Evolutionary conservation across 2,329 filamentous ascomycete species (phyloP).

Genomic region (Chaetomiaceae sp.): DNA sequence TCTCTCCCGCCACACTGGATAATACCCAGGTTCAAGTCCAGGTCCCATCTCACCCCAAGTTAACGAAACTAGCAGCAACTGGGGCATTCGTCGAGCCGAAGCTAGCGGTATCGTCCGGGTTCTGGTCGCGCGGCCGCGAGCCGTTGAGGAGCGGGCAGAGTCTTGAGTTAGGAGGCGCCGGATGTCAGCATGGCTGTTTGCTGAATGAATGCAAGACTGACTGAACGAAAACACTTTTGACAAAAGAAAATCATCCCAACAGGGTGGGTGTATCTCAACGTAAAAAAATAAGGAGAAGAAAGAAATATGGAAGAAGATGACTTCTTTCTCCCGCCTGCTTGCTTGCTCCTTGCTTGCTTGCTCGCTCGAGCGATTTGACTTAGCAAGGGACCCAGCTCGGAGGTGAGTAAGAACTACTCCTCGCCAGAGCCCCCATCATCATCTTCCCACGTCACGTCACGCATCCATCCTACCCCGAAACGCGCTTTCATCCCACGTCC

Average conservation of each 20-base stretch:
- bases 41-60: constrained; percentile 13
- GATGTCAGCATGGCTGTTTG: constrained; percentile 9
- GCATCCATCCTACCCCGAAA: constrained; percentile 1
- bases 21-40: too few relatives aligned
- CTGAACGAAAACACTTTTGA: constrained; percentile 23
- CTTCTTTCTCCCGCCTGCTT: too few relatives aligned
- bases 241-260: constrained; percentile 18
- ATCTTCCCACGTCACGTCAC: not conserved
- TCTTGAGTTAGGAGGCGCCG: constrained; percentile 40
- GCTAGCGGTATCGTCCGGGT: constrained; percentile 48
- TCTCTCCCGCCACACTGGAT: not conserved
- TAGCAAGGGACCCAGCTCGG: not conserved
- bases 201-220: not conserved
- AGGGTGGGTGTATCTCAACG: too few relatives aligned
- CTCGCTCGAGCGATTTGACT: too few relatives aligned
- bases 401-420: not conserved
- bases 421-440: not conserved
- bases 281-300: too few relatives aligned
- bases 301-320: too few relatives aligned
- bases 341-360: too few relatives aligned
- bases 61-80: constrained; percentile 28
- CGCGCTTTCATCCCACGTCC: not conserved
- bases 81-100: constrained; percentile 26
- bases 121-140: constrained; percentile 62
- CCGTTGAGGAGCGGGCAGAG: constrained; percentile 84